Base-by-base conservation (phyloP, 2,329 filamentous ascomycete species). In the Stachybotrys echinatus region DNA sequence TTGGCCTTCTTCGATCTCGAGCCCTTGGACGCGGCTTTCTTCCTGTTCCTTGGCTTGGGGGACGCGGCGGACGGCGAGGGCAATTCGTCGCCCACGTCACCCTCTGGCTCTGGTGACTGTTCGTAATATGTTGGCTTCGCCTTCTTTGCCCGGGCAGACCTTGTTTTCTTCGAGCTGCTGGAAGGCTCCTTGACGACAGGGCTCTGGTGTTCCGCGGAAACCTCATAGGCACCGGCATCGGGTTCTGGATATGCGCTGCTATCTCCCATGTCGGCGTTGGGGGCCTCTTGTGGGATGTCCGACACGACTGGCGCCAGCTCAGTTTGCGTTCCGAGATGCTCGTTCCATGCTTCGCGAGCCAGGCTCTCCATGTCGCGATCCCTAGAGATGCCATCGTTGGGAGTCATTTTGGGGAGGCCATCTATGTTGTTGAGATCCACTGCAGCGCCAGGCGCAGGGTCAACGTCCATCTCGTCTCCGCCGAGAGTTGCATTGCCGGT, bases 41-140 rank as follows among this genome's bases (percentile, higher is more conserved):
- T 48, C 45, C 66, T 59, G 6, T 52, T 55, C 34, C 62, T 62
- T 23, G 61, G 58, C 48, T 65, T 67, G 3, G 64, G 62, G 8
- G 61, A 57, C 49, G 57, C 53, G 18, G 64, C 62, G n/a, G 66
- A 61, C 18, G 66, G 66, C 5, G 66, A 69, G 5, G 67, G 62
- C 45, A 67, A 40, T 7, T 64, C 59, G 14, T 48, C 55, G 31
- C 17, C 17, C 21, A 58, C 45, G 19, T 50, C 40, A 14, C 49
- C 45, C 6, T 58, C 58, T 0, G 54, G 55, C 5, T 55, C 53
- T 10, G 60, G 53, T 2, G 63, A 59, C 48, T 68, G 61, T 40
- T 69, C 65, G 54, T 73, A 74, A 49, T 68, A 75, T 18, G 73
- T 74, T 10, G 73, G 71, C 58, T 79, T 79, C 45, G 71, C 66